Conservation (phyloP, 257 asterid species). For the Primulina eburnea region DNA sequence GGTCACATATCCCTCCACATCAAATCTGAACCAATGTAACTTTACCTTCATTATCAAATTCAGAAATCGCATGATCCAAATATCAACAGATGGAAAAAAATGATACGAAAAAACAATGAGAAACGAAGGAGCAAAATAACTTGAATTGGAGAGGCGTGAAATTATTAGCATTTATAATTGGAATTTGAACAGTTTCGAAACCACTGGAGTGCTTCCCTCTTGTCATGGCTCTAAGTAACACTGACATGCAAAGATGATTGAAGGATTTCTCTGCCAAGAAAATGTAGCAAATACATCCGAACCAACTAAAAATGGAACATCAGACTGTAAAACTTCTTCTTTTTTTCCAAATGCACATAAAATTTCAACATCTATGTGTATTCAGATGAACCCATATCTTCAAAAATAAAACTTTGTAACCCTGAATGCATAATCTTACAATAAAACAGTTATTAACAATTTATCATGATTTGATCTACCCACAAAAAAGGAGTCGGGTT, state of each 20-base stretch:
- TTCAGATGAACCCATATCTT: not conserved
- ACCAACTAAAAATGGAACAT: no score
- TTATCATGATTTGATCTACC: no score
- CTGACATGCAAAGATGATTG: not conserved
- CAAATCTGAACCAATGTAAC: constrained; percentile 48
- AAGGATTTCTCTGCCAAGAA: not conserved
- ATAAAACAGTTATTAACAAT: not conserved
- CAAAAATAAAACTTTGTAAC: not conserved
- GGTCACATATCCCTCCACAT: constrained; percentile 68
- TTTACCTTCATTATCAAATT: not conserved
- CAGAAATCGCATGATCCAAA: not conserved
- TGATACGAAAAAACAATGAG: not conserved
- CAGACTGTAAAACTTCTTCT: no score
- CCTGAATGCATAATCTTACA: not conserved
- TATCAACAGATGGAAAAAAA: constrained; percentile 1
- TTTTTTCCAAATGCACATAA: not conserved
- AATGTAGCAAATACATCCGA: no score
- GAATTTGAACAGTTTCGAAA: not conserved
- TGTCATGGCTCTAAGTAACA: no score
- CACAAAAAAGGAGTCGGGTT: not conserved
- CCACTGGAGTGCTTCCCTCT: no score
- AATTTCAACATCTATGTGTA: not conserved
- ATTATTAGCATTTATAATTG: not conserved
- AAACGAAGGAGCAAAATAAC: not conserved
- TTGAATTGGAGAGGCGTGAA: not conserved